These are phyloP conservation scores for Lecanicillium sp. DNA, from an alignment of 2,329 filamentous ascomycete genomes.

Conservation along the genomic window DNA sequence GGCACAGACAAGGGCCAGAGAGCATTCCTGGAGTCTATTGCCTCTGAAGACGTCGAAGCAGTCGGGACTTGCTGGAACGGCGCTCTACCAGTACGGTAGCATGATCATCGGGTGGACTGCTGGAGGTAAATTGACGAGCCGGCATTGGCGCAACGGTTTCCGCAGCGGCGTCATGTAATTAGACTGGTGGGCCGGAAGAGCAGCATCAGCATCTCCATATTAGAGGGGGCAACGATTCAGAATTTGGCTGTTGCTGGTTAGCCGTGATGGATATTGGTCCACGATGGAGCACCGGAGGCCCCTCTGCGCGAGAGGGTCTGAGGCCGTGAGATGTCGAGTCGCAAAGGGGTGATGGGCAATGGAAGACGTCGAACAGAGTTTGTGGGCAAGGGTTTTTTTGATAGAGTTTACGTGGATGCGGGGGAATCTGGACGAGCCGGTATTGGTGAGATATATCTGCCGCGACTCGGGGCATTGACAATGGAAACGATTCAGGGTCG, in stretches of 20 bases:
- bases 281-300: slow-evolving; percentile 1
- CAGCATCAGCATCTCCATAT: background rate
- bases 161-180: background rate
- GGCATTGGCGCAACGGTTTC: background rate
- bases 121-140: too few species aligned
- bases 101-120: background rate
- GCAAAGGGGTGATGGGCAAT: background rate
- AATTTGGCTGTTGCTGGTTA: slow-evolving; percentile 6
- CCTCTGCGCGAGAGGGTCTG: too few species aligned
- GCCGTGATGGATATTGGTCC: slow-evolving; percentile 10
- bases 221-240: slow-evolving; percentile 8
- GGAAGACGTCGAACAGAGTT: slow-evolving; percentile 10
- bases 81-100: background rate
- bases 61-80: background rate
- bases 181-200: slow-evolving; percentile 1
- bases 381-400: background rate
- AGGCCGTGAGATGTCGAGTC: too few species aligned
- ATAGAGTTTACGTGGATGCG: background rate
- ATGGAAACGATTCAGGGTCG: too few species aligned
- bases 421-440: background rate
- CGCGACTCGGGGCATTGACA: too few species aligned
- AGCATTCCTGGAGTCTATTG: too few species aligned
- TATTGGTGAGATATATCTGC: too few species aligned
- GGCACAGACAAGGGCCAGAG: too few species aligned
- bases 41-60: too few species aligned